Conservation (phyloP, 129 eudicot genomes). For the Smallanthus sonchifolius region DNA sequence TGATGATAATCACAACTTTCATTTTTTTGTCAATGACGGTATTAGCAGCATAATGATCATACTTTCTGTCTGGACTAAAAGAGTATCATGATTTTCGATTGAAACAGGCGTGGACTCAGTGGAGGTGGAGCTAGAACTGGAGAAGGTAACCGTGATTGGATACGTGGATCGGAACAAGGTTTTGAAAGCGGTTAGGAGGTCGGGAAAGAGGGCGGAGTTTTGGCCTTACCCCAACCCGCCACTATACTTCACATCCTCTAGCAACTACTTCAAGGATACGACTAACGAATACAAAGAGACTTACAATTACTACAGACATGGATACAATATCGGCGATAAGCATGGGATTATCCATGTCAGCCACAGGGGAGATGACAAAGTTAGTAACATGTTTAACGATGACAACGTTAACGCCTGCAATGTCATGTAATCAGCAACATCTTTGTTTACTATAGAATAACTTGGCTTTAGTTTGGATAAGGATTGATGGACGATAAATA, state of each 20-base stretch:
- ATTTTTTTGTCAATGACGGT: no score
- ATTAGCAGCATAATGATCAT: no score
- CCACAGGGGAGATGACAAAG: conserved; percentile 90
- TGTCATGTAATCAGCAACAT: conserved; percentile 48
- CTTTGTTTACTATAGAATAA: conserved; percentile 15
- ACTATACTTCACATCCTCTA: conserved; percentile 62
- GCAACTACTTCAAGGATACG: conserved; percentile 70
- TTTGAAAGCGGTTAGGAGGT: conserved; percentile 77
- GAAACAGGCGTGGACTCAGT: conserved; percentile 74
- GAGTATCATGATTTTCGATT: neutral
- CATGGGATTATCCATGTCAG: conserved; percentile 68
- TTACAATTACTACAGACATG: conserved; percentile 90
- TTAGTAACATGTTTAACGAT: conserved; percentile 91
- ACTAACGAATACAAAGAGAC: conserved; percentile 73
- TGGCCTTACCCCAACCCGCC: conserved; percentile 95
- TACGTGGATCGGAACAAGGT: conserved; percentile 93
- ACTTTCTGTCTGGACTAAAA: neutral
- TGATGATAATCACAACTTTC: no score
- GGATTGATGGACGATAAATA: conserved; percentile 21
- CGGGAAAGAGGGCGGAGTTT: conserved; percentile 91
- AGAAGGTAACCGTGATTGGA: conserved; percentile 81
- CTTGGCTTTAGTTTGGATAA: conserved; percentile 23
- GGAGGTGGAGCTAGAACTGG: conserved; percentile 75
- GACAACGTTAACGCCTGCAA: conserved; percentile 80
- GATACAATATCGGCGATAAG: conserved; percentile 71